Base-by-base conservation (phyloP, 2,329 filamentous ascomycete genomes). In the Penicillium sp. region DNA sequence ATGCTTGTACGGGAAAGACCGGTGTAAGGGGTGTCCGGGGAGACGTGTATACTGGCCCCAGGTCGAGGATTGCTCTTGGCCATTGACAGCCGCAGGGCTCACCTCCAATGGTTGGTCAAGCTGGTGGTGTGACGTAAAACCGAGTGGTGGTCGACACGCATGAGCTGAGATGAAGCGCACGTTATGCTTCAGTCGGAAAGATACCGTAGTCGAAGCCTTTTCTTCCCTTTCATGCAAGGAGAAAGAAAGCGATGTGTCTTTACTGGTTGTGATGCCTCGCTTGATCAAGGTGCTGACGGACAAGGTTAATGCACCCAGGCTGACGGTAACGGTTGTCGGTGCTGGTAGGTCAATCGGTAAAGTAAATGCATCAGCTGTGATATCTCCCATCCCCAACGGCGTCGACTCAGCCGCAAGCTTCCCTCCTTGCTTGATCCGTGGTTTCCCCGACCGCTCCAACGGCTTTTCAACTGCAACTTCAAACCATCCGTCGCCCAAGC, bases 161-260 rank as follows among this genome's bases (percentile, higher is more conserved):
- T 80, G 81, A 1, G 81, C 80, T 0, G 80, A 76, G 39, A 86
- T 70, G 62, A 84, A 85, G 24, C 80, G 75, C 13, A 82, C 75
- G 54, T 83, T 80, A 64, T 82, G 75, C 14, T 68, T 71, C 23
- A 85, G 67, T 1, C 77, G 71, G 26, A 79, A 69, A 10, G 67
- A 62, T 11, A 75, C 58, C 14, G 63, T 59, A 21, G 50, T 57
- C 3, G 65, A 54, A 1, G 37, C 36, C 19, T 45, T 23, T 11
- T 44, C 26, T 3, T 56, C 58, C 9, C 56, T 45, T 8, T 18
- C 31, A 3, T 36, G 10, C 6, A 71, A 48, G 8, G 52, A 57
- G 48, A 75, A 74, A 1, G 62, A 61, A 33, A 69, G 48, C 18
- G 61, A 64, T 2, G 70, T 62, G 45, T 67, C 61, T 4, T 61